These are phyloP conservation scores for Suhomyces prunicola DNA, from an alignment of 805 yeast species.

Conservation along the genomic window DNA sequence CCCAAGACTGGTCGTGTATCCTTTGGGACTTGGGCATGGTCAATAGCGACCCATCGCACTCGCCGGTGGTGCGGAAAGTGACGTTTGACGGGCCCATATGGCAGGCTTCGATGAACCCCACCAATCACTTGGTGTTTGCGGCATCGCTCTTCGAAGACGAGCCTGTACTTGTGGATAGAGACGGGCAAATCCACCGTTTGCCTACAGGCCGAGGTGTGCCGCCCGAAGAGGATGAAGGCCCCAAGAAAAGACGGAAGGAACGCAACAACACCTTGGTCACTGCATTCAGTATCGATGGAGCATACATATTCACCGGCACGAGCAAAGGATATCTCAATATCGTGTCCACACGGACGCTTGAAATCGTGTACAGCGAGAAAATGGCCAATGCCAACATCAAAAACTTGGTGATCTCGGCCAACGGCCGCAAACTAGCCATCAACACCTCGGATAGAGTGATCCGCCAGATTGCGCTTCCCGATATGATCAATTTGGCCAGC, in stretches of 20 bases:
- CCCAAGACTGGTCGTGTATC: constrained; percentile 79
- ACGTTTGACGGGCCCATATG: constrained; percentile 71
- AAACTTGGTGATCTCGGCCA: constrained; percentile 55
- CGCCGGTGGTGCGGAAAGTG: constrained; percentile 40
- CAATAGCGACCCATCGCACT: constrained; percentile 13
- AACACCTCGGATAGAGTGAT: constrained; percentile 78
- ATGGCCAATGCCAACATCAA: constrained; percentile 72
- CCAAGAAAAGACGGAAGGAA: constrained; percentile 16
- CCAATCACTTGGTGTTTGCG: constrained; percentile 44
- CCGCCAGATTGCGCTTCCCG: constrained; percentile 56
- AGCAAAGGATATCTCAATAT: constrained; percentile 75
- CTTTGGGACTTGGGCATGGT: constrained; percentile 67
- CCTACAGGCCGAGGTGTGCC: constrained; percentile 1
- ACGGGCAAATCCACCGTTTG: constrained; percentile 8
- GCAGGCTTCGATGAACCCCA: constrained; percentile 60
- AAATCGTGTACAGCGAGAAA: constrained; percentile 47
- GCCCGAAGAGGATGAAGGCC: neutral
- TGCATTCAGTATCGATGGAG: constrained; percentile 52
- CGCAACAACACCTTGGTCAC: constrained; percentile 46
- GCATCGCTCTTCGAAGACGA: constrained; percentile 65
- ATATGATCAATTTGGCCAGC: constrained; percentile 28
- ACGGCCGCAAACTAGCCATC: constrained; percentile 61
- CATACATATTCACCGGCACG: constrained; percentile 68
- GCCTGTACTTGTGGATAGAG: constrained; percentile 46
- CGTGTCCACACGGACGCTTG: constrained; percentile 24